Conservation (phyloP, 1,284 basidiomycete species). For the Microbotryum scabiosae region DNA sequence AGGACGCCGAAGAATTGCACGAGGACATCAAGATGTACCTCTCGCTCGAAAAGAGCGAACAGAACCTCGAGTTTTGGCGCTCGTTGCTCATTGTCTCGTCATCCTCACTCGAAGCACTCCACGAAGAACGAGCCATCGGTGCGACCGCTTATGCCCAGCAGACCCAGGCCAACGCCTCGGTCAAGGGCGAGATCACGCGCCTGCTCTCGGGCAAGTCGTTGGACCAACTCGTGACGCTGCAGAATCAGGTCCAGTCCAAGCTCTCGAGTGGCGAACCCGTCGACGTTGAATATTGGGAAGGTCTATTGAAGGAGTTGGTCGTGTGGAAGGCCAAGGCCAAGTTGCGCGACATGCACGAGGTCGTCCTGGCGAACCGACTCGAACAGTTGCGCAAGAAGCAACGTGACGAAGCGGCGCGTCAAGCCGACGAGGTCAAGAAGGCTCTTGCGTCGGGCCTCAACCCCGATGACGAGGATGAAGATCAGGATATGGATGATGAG, state of each 20-base stretch:
- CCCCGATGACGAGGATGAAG: constrained; percentile 14
- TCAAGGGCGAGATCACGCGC: constrained; percentile 66
- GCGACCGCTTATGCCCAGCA: constrained; percentile 42
- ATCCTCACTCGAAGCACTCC: constrained; percentile 74
- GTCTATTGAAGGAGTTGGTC: constrained; percentile 78
- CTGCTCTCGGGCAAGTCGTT: constrained; percentile 71
- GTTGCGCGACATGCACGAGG: constrained; percentile 83
- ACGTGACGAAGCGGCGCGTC: constrained; percentile 84
- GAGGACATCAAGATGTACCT: constrained; percentile 91
- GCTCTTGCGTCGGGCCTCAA: constrained; percentile 40
- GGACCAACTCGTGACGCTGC: constrained; percentile 71
- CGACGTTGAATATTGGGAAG: constrained; percentile 97
- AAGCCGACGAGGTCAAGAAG: constrained; percentile 81
- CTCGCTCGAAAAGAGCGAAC: constrained; percentile 69
- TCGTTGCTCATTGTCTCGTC: constrained; percentile 97
- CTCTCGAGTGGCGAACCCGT: constrained; percentile 84
- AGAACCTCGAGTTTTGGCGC: constrained; percentile 96
- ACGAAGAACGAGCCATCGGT: constrained; percentile 48
- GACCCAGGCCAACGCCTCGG: constrained; percentile 53
- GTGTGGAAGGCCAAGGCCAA: constrained; percentile 99
- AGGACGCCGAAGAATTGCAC: constrained; percentile 86
- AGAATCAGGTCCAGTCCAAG: constrained; percentile 79
- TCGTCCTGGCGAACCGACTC: constrained; percentile 87
- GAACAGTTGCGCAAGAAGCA: constrained; percentile 92
- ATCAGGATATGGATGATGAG: constrained; percentile 41